Conservation (phyloP, 495 filamentous ascomycete species). For the Poronia punctata region DNA sequence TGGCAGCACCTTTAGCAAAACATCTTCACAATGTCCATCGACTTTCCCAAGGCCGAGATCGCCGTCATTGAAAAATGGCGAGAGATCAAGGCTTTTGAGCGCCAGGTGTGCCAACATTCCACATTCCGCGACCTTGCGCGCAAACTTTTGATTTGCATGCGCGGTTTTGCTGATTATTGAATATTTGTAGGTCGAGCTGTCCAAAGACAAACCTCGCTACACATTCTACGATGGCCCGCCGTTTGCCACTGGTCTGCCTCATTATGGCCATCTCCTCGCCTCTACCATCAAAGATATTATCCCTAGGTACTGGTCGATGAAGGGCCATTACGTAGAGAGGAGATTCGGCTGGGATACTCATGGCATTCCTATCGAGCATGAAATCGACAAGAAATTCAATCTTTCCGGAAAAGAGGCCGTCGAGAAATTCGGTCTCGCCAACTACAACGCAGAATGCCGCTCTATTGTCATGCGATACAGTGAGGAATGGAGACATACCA, state of each 20-base stretch:
- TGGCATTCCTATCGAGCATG: constrained; percentile 91
- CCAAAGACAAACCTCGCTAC: constrained; percentile 14
- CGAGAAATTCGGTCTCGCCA: constrained; percentile 74
- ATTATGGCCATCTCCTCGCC: constrained; percentile 92
- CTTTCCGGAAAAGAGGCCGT: constrained; percentile 88
- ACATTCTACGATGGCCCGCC: constrained; percentile 76
- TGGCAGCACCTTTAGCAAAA: neutral
- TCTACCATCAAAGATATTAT: constrained; percentile 98
- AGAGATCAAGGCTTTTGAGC: constrained; percentile 82
- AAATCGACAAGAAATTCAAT: constrained; percentile 95
- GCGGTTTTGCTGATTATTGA: neutral
- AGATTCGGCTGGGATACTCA: constrained; percentile 82
- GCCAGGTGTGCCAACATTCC: no score
- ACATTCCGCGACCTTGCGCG: no score
- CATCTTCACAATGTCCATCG: constrained; percentile 62
- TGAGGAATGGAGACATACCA: constrained; percentile 81
- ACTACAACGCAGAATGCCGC: constrained; percentile 89
- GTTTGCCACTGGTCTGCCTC: constrained; percentile 64
- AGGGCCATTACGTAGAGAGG: constrained; percentile 77
- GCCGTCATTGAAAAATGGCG: constrained; percentile 72
- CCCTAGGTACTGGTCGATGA: constrained; percentile 96
- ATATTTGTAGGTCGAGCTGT: constrained; percentile 35
- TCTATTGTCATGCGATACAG: constrained; percentile 93
- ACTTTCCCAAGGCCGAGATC: constrained; percentile 90
- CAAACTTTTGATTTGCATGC: neutral